These are phyloP conservation scores for Vicia sativa DNA, from an alignment of 306 rosid species.

Conservation along the genomic window DNA sequence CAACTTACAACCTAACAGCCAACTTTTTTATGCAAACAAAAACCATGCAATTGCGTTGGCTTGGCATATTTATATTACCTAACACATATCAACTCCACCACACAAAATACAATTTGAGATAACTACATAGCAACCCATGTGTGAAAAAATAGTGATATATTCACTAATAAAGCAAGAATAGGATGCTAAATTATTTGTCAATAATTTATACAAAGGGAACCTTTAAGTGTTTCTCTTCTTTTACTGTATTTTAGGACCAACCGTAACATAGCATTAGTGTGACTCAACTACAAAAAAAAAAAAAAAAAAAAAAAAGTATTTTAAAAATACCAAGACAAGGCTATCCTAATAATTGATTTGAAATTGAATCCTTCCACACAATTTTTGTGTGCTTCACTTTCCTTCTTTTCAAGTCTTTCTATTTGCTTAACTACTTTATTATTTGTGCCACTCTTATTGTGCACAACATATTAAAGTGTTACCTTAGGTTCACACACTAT, in stretches of 20 bases:
- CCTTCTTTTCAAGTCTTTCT: conserved; percentile 27
- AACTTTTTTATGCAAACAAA: not conserved
- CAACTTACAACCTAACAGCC: conserved; percentile 40
- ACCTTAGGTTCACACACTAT: conserved; percentile 57
- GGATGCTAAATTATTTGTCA: conserved; percentile 42
- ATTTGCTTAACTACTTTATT: conserved; percentile 33
- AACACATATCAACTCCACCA: conserved; percentile 43
- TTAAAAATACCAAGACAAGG: conserved; percentile 30
- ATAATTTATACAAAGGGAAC: conserved; percentile 36
- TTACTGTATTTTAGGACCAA: conserved; percentile 34
- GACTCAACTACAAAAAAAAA: conserved; percentile 35
- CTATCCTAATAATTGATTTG: conserved; percentile 28
- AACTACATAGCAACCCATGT: conserved; percentile 37
- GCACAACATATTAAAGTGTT: conserved; percentile 42
- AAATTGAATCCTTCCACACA: conserved; percentile 45
- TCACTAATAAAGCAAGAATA: conserved; percentile 26
- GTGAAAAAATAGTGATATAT: conserved; percentile 39
- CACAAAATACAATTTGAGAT: conserved; percentile 32
- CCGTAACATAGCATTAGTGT: conserved; percentile 35
- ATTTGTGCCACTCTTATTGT: conserved; percentile 41
- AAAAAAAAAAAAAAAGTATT: conserved; percentile 32
- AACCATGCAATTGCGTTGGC: conserved; percentile 5
- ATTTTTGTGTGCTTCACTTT: conserved; percentile 32
- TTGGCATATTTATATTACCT: conserved; percentile 42
- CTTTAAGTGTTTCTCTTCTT: conserved; percentile 7